Conservation (phyloP, 768 basidiomycete species). For the Leccinum subgranulosum region DNA sequence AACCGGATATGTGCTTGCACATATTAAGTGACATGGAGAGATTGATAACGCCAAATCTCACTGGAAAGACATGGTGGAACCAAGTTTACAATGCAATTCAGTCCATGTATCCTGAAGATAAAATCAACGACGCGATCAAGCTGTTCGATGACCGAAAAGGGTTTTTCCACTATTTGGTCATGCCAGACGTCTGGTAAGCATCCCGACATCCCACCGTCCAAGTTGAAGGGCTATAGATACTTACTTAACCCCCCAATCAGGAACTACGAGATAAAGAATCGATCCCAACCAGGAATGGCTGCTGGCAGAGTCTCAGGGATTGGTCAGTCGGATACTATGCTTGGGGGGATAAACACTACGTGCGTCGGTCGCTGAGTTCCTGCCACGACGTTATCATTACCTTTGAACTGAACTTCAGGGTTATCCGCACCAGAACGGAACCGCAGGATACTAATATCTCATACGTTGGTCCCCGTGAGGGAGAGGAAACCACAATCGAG, state of each 20-base stretch:
- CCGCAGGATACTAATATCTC: not conserved
- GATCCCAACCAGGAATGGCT: not conserved
- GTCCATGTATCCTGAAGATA: not conserved
- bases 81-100: not conserved
- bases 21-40: conserved; percentile 1
- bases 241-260: not conserved
- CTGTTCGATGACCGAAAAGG: not conserved
- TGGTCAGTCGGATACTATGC: not conserved
- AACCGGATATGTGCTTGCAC: conserved; percentile 4
- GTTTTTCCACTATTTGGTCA: not conserved
- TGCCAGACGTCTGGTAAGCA: not conserved
- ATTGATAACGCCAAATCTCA: not conserved
- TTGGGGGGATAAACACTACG: not conserved
- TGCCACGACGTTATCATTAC: not conserved
- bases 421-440: not conserved
- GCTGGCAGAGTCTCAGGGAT: not conserved
- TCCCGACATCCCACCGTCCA: not conserved
- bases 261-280: not conserved
- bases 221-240: not conserved
- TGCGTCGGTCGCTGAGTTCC: not conserved
- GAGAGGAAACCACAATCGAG: not conserved
- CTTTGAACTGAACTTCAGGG: not conserved
- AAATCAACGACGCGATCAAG: not conserved
- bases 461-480: not conserved
- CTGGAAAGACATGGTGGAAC: not conserved